These are phyloP conservation scores for Extremus antarcticus DNA, from an alignment of 495 filamentous ascomycete species.

Conservation along the genomic window DNA sequence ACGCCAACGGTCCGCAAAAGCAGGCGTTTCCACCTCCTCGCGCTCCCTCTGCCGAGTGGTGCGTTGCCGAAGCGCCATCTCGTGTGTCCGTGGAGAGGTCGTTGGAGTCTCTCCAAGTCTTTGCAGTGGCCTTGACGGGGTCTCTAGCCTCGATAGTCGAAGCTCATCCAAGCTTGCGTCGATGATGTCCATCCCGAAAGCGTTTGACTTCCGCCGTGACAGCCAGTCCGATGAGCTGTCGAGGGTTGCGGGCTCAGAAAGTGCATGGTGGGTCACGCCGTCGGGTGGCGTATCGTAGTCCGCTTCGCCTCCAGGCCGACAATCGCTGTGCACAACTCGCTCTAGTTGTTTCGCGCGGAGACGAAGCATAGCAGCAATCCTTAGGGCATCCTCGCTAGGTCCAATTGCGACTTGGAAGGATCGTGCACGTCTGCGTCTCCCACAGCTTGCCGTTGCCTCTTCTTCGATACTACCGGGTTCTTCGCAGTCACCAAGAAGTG, in stretches of 20 bases:
- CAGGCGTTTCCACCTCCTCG: background rate
- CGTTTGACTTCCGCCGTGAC: background rate
- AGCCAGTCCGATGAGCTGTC: background rate
- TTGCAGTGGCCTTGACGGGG: background rate
- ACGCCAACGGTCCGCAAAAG: background rate
- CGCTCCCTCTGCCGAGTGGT: background rate
- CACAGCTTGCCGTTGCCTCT: conserved; percentile 5
- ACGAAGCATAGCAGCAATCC: conserved; percentile 11
- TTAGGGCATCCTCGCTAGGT: conserved; percentile 11
- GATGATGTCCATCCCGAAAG: background rate
- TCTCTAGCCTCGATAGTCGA: background rate
- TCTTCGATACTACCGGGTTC: background rate
- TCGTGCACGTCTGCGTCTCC: background rate
- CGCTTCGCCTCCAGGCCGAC: background rate
- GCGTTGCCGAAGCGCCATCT: background rate
- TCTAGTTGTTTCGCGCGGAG: background rate
- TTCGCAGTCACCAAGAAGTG: background rate
- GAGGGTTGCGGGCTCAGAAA: no score
- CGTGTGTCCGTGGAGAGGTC: background rate
- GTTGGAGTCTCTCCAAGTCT: background rate
- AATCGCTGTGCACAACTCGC: background rate
- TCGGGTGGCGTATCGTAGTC: background rate
- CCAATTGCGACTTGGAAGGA: background rate
- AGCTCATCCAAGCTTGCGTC: background rate
- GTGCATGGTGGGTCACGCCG: no score